Base-by-base conservation (phyloP, 2,329 filamentous ascomycete species). In the Sporothrix variecibatus region DNA sequence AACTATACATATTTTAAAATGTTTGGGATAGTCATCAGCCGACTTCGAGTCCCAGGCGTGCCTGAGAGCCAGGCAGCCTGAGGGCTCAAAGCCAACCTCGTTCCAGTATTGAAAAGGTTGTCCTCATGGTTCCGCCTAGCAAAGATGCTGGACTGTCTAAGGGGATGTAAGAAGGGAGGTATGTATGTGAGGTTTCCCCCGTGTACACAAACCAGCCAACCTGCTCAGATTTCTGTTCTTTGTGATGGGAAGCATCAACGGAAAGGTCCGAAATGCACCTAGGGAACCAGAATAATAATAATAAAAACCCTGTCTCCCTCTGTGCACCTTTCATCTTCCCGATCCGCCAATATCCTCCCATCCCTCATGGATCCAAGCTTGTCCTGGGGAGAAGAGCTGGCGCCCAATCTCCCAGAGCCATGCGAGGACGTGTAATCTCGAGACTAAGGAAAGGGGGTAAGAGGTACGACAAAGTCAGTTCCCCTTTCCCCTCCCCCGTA, bases 221-320 rank as follows among this genome's bases (percentile, higher is more conserved):
- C 79, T 80, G 80, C 80, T 81, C 80, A 78, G 80, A 81, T 81
- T 75, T 81, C 80, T 81, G 80, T 81, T 81, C 80, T 81, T 72
- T 51, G 1, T 12, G 38, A 26, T 34, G 31, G 51, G 34, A 58
- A 34, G 23, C 23, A 40, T 26, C 34, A n/a, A 70, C 67, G 28
- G 28, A 53, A 20, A 70, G 67, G 49, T 53, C 49, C 17, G 28
- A 70, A 51, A 49, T 12, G 31, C 46, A 38, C 46, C 31, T 17
- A 46, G 43, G 15, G 15, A 49, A 15, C 15, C 43, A 49, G 40
- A 15, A 43, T 43, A 11, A 15, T 43, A 15, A 64, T 3, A 53
- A 53, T 4, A 23, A 56, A 11, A 28, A 26, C 34, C 43, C 43
- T 12, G 65, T 34, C 49, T 46, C n/a, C 26, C 58, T 58, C 51